Percentiles rank a stretch among this genome's conserved stretches.
These are phyloP conservation scores for Diddensiella caesifluorescens DNA, from an alignment of 805 yeast species.

Conservation along the genomic window DNA sequence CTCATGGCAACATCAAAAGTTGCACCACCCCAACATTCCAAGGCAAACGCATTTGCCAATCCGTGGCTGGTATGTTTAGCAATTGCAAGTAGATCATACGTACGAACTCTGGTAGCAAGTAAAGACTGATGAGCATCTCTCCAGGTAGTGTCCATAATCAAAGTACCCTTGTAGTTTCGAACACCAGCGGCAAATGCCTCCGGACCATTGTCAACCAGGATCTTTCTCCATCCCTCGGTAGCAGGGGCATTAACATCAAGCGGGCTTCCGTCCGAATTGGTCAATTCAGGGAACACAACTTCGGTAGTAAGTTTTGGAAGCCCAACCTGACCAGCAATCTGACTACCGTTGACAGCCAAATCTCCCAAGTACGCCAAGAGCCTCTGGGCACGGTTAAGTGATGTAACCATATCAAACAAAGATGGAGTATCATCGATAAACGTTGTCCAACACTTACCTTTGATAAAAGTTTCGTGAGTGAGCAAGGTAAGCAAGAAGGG, in stretches of 20 bases:
- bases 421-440: conserved; percentile 97
- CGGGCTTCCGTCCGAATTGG: conserved; percentile 54
- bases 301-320: conserved; percentile 73
- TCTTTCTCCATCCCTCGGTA: conserved; percentile 88
- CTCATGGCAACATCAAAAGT: conserved; percentile 99
- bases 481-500: conserved; percentile 89
- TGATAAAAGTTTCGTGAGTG: conserved; percentile 82
- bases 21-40: conserved; percentile 99
- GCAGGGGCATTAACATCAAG: conserved; percentile 55
- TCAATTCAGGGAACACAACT: conserved; percentile 70
- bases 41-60: conserved; percentile 81
- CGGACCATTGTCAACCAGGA: conserved; percentile 79
- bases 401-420: conserved; percentile 86
- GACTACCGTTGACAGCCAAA: conserved; percentile 90
- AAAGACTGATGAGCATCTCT: conserved; percentile 99
- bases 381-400: conserved; percentile 96
- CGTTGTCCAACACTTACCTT: conserved; percentile 94
- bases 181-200: conserved; percentile 85
- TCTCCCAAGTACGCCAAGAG: conserved; percentile 87
- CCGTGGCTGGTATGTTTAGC: conserved; percentile 95
- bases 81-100: conserved; percentile 82
- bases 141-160: conserved; percentile 99
- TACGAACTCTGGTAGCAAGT: conserved; percentile 95
- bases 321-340: conserved; percentile 94
- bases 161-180: conserved; percentile 75